Percentiles rank a stretch among this genome's conserved stretches.
phyloP scores from a whole-genome alignment of 306 rosid species.

The Castanea mollissima region DNA sequence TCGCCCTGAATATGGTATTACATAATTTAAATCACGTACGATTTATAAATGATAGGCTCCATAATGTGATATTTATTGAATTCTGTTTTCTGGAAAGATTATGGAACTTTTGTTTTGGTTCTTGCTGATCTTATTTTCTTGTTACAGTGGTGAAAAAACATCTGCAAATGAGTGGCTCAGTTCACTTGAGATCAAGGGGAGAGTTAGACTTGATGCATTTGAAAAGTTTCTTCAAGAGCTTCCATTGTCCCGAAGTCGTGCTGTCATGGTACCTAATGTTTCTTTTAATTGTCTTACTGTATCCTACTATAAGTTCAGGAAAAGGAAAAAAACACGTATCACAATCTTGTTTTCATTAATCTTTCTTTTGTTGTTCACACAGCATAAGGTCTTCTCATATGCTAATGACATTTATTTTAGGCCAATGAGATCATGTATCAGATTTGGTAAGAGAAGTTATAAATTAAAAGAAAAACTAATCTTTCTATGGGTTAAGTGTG shows the following conservation, averaged over 20 bases:
- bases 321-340: neutral
- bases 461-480: neutral
- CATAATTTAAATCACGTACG: too few species aligned
- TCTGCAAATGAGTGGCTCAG: slow-evolving; percentile 80
- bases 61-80: neutral
- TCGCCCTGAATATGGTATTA: too few species aligned
- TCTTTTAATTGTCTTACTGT: slow-evolving; percentile 40
- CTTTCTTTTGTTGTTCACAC: neutral
- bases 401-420: neutral
- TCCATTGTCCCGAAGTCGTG: slow-evolving; percentile 84
- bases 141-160: slow-evolving; percentile 81
- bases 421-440: neutral
- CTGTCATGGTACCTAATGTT: slow-evolving; percentile 89
- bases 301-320: slow-evolving; percentile 1
- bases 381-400: neutral
- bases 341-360: neutral
- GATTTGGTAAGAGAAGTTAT: neutral
- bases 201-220: slow-evolving; percentile 89
- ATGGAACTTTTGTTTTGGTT: neutral
- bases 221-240: slow-evolving; percentile 91
- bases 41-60: neutral
- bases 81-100: neutral
- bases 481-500: neutral
- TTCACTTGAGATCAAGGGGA: slow-evolving; percentile 87
- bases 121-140: slow-evolving; percentile 29